These are phyloP conservation scores for Euphrasia arctica DNA, from an alignment of 305 asterid species.

Conservation along the genomic window DNA sequence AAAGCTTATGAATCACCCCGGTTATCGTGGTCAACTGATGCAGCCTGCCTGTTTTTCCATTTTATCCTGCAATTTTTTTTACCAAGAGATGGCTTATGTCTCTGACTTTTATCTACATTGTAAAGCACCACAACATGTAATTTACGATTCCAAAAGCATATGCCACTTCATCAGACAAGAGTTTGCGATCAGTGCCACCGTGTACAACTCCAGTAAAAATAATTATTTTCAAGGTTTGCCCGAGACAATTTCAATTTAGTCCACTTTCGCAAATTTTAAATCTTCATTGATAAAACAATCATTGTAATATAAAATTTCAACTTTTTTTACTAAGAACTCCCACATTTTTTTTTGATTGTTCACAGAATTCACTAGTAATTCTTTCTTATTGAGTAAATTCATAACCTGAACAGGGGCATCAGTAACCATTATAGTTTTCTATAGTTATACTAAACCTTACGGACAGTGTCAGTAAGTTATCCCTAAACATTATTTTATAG, in stretches of 20 bases:
- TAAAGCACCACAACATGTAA: not conserved
- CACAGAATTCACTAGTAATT: no score
- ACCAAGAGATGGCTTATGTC: conserved; percentile 10
- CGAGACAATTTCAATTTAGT: no score
- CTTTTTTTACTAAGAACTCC: no score
- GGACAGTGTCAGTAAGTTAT: no score
- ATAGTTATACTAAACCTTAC: no score
- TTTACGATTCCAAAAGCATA: not conserved
- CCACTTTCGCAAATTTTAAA: not conserved
- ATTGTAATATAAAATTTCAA: no score
- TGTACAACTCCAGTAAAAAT: conserved; percentile 58
- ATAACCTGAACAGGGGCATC: no score
- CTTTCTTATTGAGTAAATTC: no score
- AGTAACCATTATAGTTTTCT: no score
- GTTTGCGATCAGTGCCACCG: conserved; percentile 63
- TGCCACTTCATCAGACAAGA: conserved; percentile 71
- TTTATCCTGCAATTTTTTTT: conserved; percentile 38
- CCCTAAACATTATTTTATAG: no score
- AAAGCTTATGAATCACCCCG: conserved; percentile 64
- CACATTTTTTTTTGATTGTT: no score
- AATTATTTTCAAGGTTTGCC: not conserved
- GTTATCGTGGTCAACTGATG: conserved; percentile 58
- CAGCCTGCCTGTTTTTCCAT: conserved; percentile 40
- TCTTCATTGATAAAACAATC: no score
- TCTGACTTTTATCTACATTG: conserved; percentile 1